These are phyloP conservation scores for Phytophthora sojae DNA, from an alignment of 352 stramenopile genomes.

Conservation along the genomic window DNA sequence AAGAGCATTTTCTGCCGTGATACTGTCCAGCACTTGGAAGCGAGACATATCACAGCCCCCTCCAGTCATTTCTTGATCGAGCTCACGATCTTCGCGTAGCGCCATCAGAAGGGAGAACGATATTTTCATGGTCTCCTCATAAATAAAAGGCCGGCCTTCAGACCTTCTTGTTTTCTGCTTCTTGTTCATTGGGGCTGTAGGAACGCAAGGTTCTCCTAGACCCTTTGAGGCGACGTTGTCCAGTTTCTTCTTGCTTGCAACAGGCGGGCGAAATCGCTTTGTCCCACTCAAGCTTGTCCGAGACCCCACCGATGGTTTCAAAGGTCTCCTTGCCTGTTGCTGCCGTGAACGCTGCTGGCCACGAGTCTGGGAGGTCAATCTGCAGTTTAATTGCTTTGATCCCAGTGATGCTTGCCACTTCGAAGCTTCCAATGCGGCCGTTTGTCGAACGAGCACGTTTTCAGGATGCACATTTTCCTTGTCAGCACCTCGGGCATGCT, in stretches of 20 bases:
- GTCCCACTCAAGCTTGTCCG: slow-evolving; percentile 22
- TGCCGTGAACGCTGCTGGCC: slow-evolving; percentile 6
- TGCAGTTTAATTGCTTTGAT: slow-evolving; percentile 18
- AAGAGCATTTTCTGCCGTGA: slow-evolving; percentile 42
- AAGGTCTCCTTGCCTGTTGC: slow-evolving; percentile 3
- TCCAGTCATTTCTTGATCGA: slow-evolving; percentile 4
- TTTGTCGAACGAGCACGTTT: slow-evolving; percentile 20
- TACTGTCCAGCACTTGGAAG: slow-evolving; percentile 35
- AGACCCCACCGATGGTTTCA: slow-evolving; percentile 21
- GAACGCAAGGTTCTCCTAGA: neutral
- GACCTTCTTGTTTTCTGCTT: slow-evolving; percentile 22
- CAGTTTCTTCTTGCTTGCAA: slow-evolving; percentile 51
- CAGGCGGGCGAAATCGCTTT: slow-evolving; percentile 50
- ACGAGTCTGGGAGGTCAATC: neutral
- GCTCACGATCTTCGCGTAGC: slow-evolving; percentile 12
- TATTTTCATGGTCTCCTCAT: slow-evolving; percentile 59
- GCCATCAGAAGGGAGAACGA: slow-evolving; percentile 33
- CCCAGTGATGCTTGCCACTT: slow-evolving; percentile 20
- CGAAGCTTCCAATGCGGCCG: slow-evolving; percentile 22
- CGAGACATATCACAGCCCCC: slow-evolving; percentile 10
- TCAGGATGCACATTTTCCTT: slow-evolving; percentile 44
- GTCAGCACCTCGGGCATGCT: slow-evolving; percentile 16
- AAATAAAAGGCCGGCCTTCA: slow-evolving; percentile 26
- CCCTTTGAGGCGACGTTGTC: slow-evolving; percentile 7
- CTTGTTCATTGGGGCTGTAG: slow-evolving; percentile 20